Base-by-base conservation (phyloP, 148 eudicot genomes). In the Nepenthes mirabilis region DNA sequence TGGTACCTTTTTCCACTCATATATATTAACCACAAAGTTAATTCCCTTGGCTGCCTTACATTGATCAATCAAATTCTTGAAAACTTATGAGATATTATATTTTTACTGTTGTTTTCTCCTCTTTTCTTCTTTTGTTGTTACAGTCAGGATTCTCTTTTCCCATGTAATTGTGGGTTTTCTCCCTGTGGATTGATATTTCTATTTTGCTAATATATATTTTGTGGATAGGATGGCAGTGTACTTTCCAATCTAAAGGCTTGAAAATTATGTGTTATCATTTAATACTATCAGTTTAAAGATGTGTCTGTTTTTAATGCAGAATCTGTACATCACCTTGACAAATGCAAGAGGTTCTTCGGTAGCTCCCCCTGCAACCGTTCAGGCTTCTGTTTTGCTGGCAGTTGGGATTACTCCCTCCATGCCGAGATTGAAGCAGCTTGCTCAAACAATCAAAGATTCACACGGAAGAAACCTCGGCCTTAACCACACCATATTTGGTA, bases 381-480 rank as follows among this genome's bases (percentile, higher is more conserved):
- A 82, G 76, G 53, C 91, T 0, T 73, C 68, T 61, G 95, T 93
- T 69, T 61, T 88, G 36, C 68, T 86, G 56, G 81, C 78, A 33
- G 79, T 93, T 55, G 96, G 98, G 34, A 79, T 73, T 49, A 49
- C 52, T 49, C 79, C 86, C 51, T 83, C 95, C 3, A 66, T 54
- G 47, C 80, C 83, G 56, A 85, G 98, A 74, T 64, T 79, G 67
- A 93, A 88, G 77, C 91, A 93, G 74, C 69, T 93, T 64, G 98
- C 95, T 67, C 84, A 79, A 70, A 88, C 91, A 58, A 86, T 93
- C 49, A 78, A 66, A 35, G 86, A 75, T 64, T 77, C 94, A 64
- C 86, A 81, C 56, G 65, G 83, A 14, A 79, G 82, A 74, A 93
- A 93, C 64, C 98, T 93, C 11, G 98, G 98, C 53, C 85, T 93